Evolutionary conservation across 257 asterid species (phyloP).

Genomic region (Solanum clarkiae): DNA sequence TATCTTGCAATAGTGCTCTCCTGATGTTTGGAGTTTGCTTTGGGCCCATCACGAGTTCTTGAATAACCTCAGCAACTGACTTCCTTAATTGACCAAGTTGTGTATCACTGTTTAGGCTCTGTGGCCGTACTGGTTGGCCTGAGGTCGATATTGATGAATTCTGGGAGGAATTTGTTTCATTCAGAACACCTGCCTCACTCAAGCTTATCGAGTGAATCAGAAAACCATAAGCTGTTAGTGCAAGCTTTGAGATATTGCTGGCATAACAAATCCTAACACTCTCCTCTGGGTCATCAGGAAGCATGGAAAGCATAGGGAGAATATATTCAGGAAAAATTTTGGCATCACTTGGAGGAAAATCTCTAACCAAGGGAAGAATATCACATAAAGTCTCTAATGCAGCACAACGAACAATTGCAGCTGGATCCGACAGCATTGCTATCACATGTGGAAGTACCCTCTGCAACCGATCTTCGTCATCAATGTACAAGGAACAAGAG

Average conservation of each 20-base stretch:
- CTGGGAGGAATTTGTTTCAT: conserved; percentile 50
- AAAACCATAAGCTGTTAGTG: conserved; percentile 92
- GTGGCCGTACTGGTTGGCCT: conserved; percentile 26
- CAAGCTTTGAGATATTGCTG: conserved; percentile 88
- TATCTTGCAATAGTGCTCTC: conserved; percentile 97
- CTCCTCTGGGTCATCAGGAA: conserved; percentile 99
- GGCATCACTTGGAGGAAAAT: conserved; percentile 99
- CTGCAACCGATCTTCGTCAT: conserved; percentile 92
- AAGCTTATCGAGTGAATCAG: conserved; percentile 89
- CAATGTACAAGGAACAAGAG: conserved; percentile 85
- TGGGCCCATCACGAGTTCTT: conserved; percentile 99
- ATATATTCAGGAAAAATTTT: conserved; percentile 96
- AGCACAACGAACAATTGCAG: conserved; percentile 98
- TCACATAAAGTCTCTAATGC: conserved; percentile 92
- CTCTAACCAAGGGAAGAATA: conserved; percentile 91
- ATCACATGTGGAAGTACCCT: conserved; percentile 95
- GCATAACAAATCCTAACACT: conserved; percentile 98
- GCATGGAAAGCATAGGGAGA: conserved; percentile 63
- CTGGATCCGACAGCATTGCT: conserved; percentile 91
- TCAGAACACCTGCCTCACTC: conserved; percentile 96
- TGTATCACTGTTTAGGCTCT: conserved; percentile 49
- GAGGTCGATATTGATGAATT: conserved; percentile 39
- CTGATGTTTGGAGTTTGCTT: conserved; percentile 97
- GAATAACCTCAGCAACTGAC: conserved; percentile 93
- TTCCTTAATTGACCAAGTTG: conserved; percentile 88